Percentiles rank a stretch among this genome's conserved stretches.
Evolutionary conservation across 2,329 filamentous ascomycete genomes (phyloP).

Genomic region (Epichloe amarillans): DNA sequence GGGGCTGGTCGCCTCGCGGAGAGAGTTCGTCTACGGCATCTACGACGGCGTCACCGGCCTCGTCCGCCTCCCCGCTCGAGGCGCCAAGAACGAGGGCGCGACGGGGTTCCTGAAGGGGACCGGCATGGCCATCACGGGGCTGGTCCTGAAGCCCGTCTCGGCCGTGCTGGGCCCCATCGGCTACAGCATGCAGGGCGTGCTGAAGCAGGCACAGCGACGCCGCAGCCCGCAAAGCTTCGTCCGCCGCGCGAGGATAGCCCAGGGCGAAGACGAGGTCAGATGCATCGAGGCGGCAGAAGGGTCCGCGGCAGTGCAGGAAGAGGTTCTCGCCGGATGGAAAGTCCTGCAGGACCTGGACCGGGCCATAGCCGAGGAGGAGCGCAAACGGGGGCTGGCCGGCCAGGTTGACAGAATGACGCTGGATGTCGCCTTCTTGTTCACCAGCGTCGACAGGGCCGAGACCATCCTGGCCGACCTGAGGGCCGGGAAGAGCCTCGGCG

Average conservation of each 20-base stretch:
- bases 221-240: constrained; percentile 40
- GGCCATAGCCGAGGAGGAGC: constrained; percentile 15
- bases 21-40: constrained; percentile 49
- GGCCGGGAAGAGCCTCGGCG: constrained; percentile 25
- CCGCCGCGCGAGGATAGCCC: constrained; percentile 42
- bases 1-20: constrained; percentile 45
- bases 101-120: constrained; percentile 37
- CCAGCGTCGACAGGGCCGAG: constrained; percentile 34
- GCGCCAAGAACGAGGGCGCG: constrained; percentile 39
- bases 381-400: constrained; percentile 26
- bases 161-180: constrained; percentile 47
- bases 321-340: constrained; percentile 20
- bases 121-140: constrained; percentile 49
- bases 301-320: constrained; percentile 10
- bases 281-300: constrained; percentile 22
- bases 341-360: constrained; percentile 19
- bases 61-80: constrained; percentile 43
- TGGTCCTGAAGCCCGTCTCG: constrained; percentile 51
- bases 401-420: constrained; percentile 17
- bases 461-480: constrained; percentile 30
- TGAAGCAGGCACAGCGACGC: constrained; percentile 43
- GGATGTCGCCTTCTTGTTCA: constrained; percentile 25
- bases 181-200: constrained; percentile 50
- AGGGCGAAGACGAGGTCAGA: constrained; percentile 37
- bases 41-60: constrained; percentile 54